phyloP scores from a whole-genome alignment of 1,284 basidiomycete genomes.

The Leccinum griseonigrum region DNA sequence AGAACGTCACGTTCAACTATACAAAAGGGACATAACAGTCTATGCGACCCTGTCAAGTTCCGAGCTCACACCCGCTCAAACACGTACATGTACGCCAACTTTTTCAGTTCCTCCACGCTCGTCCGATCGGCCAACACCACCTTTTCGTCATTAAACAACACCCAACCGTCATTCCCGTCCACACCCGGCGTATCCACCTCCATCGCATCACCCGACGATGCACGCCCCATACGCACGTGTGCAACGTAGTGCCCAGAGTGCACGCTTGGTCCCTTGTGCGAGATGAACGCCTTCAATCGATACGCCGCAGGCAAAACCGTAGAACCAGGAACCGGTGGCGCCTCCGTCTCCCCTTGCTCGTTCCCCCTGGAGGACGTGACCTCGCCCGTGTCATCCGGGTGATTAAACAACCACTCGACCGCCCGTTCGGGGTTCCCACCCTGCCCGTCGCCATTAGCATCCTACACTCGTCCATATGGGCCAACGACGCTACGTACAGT shows the following conservation, averaged over 20 bases:
- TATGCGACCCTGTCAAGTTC: background rate
- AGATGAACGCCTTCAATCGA: conserved; percentile 88
- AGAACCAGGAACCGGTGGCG: conserved; percentile 15
- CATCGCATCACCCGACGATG: conserved; percentile 14
- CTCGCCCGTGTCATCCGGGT: conserved; percentile 86
- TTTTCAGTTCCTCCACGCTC: conserved; percentile 71
- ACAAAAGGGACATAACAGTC: background rate
- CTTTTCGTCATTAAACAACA: conserved; percentile 95
- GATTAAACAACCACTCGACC: conserved; percentile 96
- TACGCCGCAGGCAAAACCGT: conserved; percentile 69
- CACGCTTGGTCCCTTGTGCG: conserved; percentile 94
- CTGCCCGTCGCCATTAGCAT: conserved; percentile 35
- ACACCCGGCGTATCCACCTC: conserved; percentile 6
- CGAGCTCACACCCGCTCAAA: conserved; percentile 56
- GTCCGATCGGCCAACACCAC: conserved; percentile 83
- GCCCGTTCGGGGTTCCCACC: conserved; percentile 79
- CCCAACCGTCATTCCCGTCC: conserved; percentile 58
- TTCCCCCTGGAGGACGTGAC: conserved; percentile 38
- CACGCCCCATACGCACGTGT: conserved; percentile 52
- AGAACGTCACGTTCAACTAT: background rate
- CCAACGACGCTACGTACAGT: conserved; percentile 44
- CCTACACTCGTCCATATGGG: background rate
- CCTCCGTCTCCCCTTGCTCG: conserved; percentile 13
- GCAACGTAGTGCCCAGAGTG: conserved; percentile 95
- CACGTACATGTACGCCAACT: conserved; percentile 85